Evolutionary conservation across 1,284 basidiomycete species (phyloP).

Genomic region (Veloboletus limbatus): DNA sequence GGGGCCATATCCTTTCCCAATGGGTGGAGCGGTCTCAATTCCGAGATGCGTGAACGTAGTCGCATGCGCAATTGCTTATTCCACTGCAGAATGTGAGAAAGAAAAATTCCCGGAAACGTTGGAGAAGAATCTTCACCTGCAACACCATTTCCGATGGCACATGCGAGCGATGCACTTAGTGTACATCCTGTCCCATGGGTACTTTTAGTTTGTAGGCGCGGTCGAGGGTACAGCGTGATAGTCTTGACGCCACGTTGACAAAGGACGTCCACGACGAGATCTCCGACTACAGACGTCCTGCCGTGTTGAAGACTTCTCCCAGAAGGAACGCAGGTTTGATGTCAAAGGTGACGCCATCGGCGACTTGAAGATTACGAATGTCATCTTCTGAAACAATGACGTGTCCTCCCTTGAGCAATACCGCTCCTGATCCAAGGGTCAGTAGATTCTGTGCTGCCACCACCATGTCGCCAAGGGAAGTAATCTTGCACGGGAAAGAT

Average conservation of each 20-base stretch:
- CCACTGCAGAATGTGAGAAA: constrained; percentile 39
- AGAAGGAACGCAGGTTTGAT: constrained; percentile 40
- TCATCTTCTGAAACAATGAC: constrained; percentile 38
- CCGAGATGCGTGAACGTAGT: constrained; percentile 75
- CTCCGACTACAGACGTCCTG: constrained; percentile 12
- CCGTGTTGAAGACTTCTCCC: constrained; percentile 44
- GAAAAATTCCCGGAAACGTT: not conserved
- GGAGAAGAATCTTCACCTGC: constrained; percentile 38
- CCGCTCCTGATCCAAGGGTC: constrained; percentile 50
- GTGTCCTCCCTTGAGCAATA: constrained; percentile 91
- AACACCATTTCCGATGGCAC: constrained; percentile 50
- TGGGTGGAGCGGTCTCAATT: constrained; percentile 66
- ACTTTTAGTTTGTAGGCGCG: constrained; percentile 63
- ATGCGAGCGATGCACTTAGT: constrained; percentile 79
- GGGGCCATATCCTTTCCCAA: constrained; percentile 83
- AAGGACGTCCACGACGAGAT: constrained; percentile 78
- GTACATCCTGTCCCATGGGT: constrained; percentile 97
- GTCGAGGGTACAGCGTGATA: constrained; percentile 61
- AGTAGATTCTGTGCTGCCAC: constrained; percentile 55
- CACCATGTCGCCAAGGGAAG: constrained; percentile 62
- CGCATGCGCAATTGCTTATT: constrained; percentile 57
- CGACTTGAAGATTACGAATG: constrained; percentile 1
- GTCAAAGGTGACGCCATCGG: not conserved
- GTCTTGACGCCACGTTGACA: constrained; percentile 37
- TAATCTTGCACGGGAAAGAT: constrained; percentile 38